Evolutionary conservation across 2,329 filamentous ascomycete genomes (phyloP).

Genomic region (Myriosclerotinia curreyana): DNA sequence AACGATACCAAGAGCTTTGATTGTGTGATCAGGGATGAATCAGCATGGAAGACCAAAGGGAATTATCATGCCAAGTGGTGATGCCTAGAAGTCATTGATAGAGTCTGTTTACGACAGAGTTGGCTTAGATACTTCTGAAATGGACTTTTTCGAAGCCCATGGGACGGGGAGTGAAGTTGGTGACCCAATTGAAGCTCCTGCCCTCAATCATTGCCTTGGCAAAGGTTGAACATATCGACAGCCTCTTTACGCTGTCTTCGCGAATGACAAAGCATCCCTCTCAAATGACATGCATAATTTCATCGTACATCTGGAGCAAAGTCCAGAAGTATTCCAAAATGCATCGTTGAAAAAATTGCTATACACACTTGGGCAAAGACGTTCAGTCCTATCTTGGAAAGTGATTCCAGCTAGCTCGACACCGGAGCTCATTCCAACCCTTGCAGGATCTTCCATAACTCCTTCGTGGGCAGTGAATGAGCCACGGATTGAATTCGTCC

Average conservation of each 20-base stretch:
- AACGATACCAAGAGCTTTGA: too few relatives aligned
- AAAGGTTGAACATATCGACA: slow-evolving; percentile 25
- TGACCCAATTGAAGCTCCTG: slow-evolving; percentile 35
- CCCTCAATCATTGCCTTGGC: slow-evolving; percentile 30
- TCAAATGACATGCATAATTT: too few relatives aligned
- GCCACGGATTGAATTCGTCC: slow-evolving; percentile 34
- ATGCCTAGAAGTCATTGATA: slow-evolving; percentile 43
- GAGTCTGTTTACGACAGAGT: slow-evolving; percentile 26
- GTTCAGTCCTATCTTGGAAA: slow-evolving; percentile 34
- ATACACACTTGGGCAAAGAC: slow-evolving; percentile 34
- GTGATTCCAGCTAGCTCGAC: slow-evolving; percentile 27
- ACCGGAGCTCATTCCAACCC: slow-evolving; percentile 39
- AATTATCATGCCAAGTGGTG: too few relatives aligned
- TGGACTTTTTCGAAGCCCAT: slow-evolving; percentile 36
- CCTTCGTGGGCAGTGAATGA: slow-evolving; percentile 24
- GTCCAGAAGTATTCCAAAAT: too few relatives aligned
- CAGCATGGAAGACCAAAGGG: too few relatives aligned
- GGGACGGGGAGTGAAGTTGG: slow-evolving; percentile 36
- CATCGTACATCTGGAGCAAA: too few relatives aligned
- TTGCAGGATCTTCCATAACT: slow-evolving; percentile 41
- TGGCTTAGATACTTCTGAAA: slow-evolving; percentile 26
- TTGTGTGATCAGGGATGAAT: too few relatives aligned
- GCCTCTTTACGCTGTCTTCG: slow-evolving; percentile 32
- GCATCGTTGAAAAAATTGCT: too few relatives aligned
- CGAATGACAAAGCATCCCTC: slow-evolving; percentile 30